phyloP scores from a whole-genome alignment of 176 grass and related monocot genomes.

The Microstegium vimineum region DNA sequence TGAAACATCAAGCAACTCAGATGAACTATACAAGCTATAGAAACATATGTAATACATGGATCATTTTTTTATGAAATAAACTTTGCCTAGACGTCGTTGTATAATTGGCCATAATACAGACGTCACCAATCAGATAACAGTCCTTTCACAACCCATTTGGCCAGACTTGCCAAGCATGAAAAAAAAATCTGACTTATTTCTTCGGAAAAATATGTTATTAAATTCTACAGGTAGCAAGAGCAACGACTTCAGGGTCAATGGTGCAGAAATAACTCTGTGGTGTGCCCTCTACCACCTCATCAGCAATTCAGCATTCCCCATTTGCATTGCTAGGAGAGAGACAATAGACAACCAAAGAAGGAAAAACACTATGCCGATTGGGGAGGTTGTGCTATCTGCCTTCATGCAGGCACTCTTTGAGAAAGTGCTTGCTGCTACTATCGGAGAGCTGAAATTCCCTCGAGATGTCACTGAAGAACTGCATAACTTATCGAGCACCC shows the following conservation, averaged over 20 bases:
- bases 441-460: conserved; percentile 49
- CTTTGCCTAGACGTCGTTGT: background rate
- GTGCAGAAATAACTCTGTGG: conserved; percentile 5
- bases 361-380: conserved; percentile 33
- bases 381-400: conserved; percentile 51
- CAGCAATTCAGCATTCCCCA: background rate
- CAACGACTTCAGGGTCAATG: conserved; percentile 38
- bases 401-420: conserved; percentile 78
- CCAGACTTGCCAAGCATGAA: background rate
- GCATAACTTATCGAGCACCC: conserved; percentile 45
- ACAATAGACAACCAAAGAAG: background rate
- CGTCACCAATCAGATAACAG: background rate
- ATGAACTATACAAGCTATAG: background rate
- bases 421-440: conserved; percentile 42
- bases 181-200: background rate
- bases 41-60: background rate
- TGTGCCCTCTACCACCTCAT: background rate
- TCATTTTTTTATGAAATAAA: conserved; percentile 9
- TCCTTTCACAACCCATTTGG: background rate
- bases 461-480: conserved; percentile 38
- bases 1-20: background rate
- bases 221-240: background rate
- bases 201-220: background rate
- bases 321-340: conserved; percentile 9
- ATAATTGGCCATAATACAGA: background rate